Base-by-base conservation (phyloP, 73 alveolate species). In the Paramecium primaurelia region DNA sequence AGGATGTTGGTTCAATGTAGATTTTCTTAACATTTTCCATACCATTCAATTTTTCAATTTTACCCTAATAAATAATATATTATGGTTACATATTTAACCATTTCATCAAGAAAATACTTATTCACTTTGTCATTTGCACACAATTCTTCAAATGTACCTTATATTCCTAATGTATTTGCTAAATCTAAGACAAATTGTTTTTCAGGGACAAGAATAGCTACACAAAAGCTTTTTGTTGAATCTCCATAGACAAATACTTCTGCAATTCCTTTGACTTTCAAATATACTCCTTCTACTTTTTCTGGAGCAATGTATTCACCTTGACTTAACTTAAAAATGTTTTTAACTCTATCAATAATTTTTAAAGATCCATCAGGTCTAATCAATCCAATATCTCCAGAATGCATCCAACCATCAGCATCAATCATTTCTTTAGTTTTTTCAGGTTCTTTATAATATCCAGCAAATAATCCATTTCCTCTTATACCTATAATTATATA, bases 291-390 rank as follows among this genome's bases (percentile, higher is more conserved):
- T 93, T 98, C 99, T 36, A 98, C 84, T 92, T 96, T 98, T 86
- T 97, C 99, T 5, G 99, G 99, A 14, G 99, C 98, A 59, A 98
- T 97, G 92, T 96, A 97, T 84, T 97, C 99, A 54, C 99, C 99
- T 86, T 97, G 96, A 30, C 96, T 93, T 58, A 97, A 95, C 89
- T 97, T 97, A 86, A 98, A 97, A 58, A 97, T 96, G 93, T 97
- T 96, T 89, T 97, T 97, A 73, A 69, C 95, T 93, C 99, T 97
- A 87, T 98, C 99, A 38, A 97, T 95, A 37, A 97, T 95, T 77
- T 93, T 95, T n/a, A 97, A 16, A 3, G 97, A 84, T 8, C 96
- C 98, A 80, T 90, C 88, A 22, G 88, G 94, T 18, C 91, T 88
- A 28, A 94, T 34, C 49, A 93, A 47, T 8, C 98, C 99, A 34